These are phyloP conservation scores for Verticillium alfalfae DNA, from an alignment of 2,329 filamentous ascomycete genomes.

Conservation along the genomic window DNA sequence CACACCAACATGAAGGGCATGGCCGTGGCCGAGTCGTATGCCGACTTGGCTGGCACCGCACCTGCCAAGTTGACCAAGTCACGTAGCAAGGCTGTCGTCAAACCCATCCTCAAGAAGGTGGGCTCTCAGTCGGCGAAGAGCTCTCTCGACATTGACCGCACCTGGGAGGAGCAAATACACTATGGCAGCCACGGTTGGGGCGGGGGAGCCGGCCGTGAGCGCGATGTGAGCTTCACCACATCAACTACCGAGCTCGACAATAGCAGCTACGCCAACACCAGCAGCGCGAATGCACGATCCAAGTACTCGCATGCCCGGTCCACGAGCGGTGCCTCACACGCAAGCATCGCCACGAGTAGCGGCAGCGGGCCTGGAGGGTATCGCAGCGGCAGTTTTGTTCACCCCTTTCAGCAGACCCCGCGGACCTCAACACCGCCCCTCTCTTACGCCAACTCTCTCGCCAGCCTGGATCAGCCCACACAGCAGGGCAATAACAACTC, in stretches of 20 bases:
- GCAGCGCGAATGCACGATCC: slow-evolving; percentile 15
- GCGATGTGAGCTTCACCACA: slow-evolving; percentile 40
- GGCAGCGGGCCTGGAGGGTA: slow-evolving; percentile 35
- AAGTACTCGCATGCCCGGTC: slow-evolving; percentile 53
- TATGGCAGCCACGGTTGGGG: slow-evolving; percentile 27
- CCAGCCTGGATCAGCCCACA: slow-evolving; percentile 38
- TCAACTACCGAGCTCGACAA: slow-evolving; percentile 21
- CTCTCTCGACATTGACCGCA: slow-evolving; percentile 55
- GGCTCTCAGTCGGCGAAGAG: slow-evolving; percentile 51
- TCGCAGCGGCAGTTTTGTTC: slow-evolving; percentile 47
- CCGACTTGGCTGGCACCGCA: slow-evolving; percentile 20
- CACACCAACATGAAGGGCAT: not conserved
- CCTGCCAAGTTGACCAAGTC: slow-evolving; percentile 38
- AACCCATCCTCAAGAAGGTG: slow-evolving; percentile 58
- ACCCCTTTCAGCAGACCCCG: slow-evolving; percentile 61
- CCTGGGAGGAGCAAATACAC: slow-evolving; percentile 48
- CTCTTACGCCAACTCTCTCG: slow-evolving; percentile 51
- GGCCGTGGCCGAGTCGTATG: slow-evolving; percentile 27
- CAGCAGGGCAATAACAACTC: slow-evolving; percentile 15
- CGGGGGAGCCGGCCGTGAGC: slow-evolving; percentile 1
- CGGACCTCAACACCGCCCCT: slow-evolving; percentile 55
- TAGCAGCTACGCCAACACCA: slow-evolving; percentile 6
- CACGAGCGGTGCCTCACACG: slow-evolving; percentile 52
- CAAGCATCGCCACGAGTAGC: slow-evolving; percentile 45
- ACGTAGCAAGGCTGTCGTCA: slow-evolving; percentile 43